Base-by-base conservation (phyloP, 148 eudicot species). In the Dysphania ambrosioides region DNA sequence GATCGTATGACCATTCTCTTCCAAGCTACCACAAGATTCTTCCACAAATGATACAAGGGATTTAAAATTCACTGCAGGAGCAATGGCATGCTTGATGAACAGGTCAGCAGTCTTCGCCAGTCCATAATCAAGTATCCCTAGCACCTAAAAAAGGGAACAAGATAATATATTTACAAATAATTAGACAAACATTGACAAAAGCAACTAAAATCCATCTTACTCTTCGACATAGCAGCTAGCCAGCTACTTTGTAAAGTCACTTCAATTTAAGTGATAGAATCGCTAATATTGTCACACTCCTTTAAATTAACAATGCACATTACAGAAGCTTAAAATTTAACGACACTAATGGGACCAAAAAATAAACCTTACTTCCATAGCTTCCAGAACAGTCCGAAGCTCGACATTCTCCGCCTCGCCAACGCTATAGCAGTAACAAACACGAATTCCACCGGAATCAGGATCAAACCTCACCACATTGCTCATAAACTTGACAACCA, bases 41-140 rank as follows among this genome's bases (percentile, higher is more conserved):
- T 82, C 97, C 38, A 76, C 62, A 79, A 85, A 82, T 29, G 88
- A 79, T 82, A 83, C 64, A 56, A 70, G 83, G 62, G 87, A 71
- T 59, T 30, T 55, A 63, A 80, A 71, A 41, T 81, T 85, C 74
- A 85, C 82, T 56, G 86, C 84, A n/a, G 87, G 96, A 70, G 88
- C 66, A 59, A 95, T 78, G 70, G 82, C 89, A 72, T 87, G 81
- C 77, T 92, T 94, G 49, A 87, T 85, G 61, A 94, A 82, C 77
- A 90, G 82, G 81, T 94, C 98, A 26, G 97, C 97, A 40, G 88
- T 82, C 84, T 84, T 94, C 29, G 93, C 98, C 72, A 94, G 86
- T 56, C 97, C 98, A 80, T 84, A 92, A 81, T 90, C 86, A 70
- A 92, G 87, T 77, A 94, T 82, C 57, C 88, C 93, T 70, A 90